Base-by-base conservation (phyloP, 2,329 filamentous ascomycete species). In the Dactylellina haptotyla region DNA sequence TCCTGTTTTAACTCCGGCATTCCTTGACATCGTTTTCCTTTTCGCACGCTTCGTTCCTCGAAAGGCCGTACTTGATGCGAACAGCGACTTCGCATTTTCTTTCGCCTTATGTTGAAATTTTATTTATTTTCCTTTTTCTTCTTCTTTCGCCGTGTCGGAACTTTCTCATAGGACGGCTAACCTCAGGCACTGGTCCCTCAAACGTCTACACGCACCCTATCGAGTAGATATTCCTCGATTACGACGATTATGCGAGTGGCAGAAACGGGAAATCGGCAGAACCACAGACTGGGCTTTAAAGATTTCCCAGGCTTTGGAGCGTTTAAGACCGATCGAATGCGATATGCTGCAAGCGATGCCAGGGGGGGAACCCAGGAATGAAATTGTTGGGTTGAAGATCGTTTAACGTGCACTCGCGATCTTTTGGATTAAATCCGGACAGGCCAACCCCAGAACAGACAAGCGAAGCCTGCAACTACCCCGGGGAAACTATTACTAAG, bases 391-490 rank as follows among this genome's bases (percentile, higher is more conserved):
- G 16, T 3, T 12, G 34, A 39, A 3, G 34, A 39, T 39, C 34
- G 16, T n/a, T n/a, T 39, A 39, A 12, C 4, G 41, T 4, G 16
- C 26, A 58, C 32, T 58, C 51, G 32, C 63, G 63, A 58, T 53
- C 51, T 39, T 54, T 32, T 43, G n/a, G 5, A 4, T 67, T 67
- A 26, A 25, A 67, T 58, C 37, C 28, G 63, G 62, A 34, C 30
- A 65, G 20, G 41, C 51, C 43, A 50, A n/a, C 34, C 50, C 50
- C 50, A 50, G 32, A 65, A 57, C 46, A 23, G 62, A 50, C 63
- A 67, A 67, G 48, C 63, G 53, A 67, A 67, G 63, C 63, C 63
- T 67, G 28, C 43, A 53, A 59, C 63, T 67, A 59, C 63, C 63
- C 46, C 39, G 30, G 45, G 32, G 45, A 48, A 34, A 56, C 4